These are phyloP conservation scores for Aspergillus phoenicis DNA, from an alignment of 2,329 filamentous ascomycete species.

Conservation along the genomic window DNA sequence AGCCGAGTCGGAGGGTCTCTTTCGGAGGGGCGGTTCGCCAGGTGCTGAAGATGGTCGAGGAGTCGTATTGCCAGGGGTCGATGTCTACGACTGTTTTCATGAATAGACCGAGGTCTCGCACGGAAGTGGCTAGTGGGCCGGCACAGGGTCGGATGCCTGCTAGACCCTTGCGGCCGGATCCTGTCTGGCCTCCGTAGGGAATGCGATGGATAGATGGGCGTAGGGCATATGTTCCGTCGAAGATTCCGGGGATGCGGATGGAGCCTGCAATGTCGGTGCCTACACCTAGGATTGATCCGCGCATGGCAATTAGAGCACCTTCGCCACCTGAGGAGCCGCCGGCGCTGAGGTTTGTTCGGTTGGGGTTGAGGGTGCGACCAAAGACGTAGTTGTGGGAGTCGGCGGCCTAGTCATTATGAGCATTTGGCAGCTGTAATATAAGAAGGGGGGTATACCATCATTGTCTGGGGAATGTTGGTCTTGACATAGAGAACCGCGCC, in stretches of 20 bases:
- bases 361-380: constrained; percentile 63
- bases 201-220: constrained; percentile 51
- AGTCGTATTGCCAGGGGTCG: constrained; percentile 16
- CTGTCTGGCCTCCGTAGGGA: constrained; percentile 48
- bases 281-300: constrained; percentile 61
- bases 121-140: constrained; percentile 24
- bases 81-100: constrained; percentile 11
- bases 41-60: background rate
- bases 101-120: constrained; percentile 21
- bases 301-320: constrained; percentile 60
- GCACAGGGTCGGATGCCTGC: constrained; percentile 24
- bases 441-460: constrained; percentile 15
- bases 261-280: constrained; percentile 61
- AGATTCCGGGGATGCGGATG: constrained; percentile 50
- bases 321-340: constrained; percentile 71
- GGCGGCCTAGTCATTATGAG: constrained; percentile 38
- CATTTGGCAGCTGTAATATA: rapidly evolving
- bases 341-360: constrained; percentile 59
- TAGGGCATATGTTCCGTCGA: constrained; percentile 52
- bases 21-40: constrained; percentile 2
- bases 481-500: constrained; percentile 69
- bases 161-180: constrained; percentile 15
- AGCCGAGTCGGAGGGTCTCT: background rate
- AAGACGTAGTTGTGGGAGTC: constrained; percentile 59
- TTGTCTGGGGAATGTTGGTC: constrained; percentile 66